Conservation (phyloP, 2,329 filamentous ascomycete species). For the Fusarium globosum region DNA sequence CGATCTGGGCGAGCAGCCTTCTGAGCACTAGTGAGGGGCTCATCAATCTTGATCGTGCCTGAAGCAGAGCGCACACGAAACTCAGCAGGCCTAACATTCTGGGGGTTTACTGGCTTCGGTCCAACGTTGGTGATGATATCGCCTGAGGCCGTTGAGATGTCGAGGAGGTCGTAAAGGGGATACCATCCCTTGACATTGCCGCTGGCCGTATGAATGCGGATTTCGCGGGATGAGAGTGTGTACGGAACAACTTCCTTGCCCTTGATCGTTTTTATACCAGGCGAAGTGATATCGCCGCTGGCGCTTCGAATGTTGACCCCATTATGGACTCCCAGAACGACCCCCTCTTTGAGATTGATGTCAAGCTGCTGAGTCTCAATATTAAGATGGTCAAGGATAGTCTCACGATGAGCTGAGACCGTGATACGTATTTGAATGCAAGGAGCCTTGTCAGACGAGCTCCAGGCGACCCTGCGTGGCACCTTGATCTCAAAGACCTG, state of each 20-base stretch:
- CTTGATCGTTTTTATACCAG: conserved; percentile 43
- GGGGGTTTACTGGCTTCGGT: conserved; percentile 53
- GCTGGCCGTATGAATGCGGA: conserved; percentile 56
- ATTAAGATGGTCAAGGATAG: conserved; percentile 52
- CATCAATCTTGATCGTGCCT: conserved; percentile 55
- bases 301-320: conserved; percentile 50
- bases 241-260: conserved; percentile 49
- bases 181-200: conserved; percentile 60
- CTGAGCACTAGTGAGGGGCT: conserved; percentile 51
- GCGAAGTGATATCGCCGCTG: conserved; percentile 53
- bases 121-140: conserved; percentile 54
- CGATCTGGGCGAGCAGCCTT: conserved; percentile 31
- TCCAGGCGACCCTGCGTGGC: conserved; percentile 50
- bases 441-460: conserved; percentile 44
- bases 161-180: conserved; percentile 62
- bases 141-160: conserved; percentile 59
- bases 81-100: conserved; percentile 52
- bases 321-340: conserved; percentile 50
- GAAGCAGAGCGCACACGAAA: conserved; percentile 58
- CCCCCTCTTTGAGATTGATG: conserved; percentile 54
- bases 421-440: conserved; percentile 63
- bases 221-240: conserved; percentile 55
- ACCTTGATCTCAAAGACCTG: conserved; percentile 56
- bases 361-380: conserved; percentile 54
- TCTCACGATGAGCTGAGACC: conserved; percentile 57